Evolutionary conservation across 2,329 filamentous ascomycete genomes (phyloP).

Genomic region (Aspergillus persii): DNA sequence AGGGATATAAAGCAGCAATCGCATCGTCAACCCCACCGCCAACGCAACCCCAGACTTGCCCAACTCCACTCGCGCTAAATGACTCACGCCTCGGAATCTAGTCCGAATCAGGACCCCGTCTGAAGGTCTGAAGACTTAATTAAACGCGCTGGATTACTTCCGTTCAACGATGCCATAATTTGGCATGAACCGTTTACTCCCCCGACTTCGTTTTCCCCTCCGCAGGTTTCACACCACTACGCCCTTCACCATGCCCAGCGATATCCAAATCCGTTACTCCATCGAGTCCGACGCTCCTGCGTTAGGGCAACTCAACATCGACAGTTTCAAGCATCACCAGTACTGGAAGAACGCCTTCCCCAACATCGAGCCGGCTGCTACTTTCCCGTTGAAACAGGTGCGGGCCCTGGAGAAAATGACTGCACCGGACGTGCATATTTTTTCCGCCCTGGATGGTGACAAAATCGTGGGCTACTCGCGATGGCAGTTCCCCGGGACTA

Average conservation of each 20-base stretch:
- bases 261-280: constrained; percentile 41
- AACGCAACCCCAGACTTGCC: no score
- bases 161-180: no score
- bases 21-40: no score
- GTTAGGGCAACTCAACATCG: constrained; percentile 46
- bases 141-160: no score
- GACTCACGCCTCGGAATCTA: neutral
- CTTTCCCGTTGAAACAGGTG: constrained; percentile 37
- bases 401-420: constrained; percentile 40
- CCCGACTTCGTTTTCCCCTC: neutral
- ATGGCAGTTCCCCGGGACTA: constrained; percentile 37
- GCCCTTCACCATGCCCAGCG: neutral
- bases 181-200: neutral
- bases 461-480: constrained; percentile 48
- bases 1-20: no score
- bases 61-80: neutral
- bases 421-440: constrained; percentile 38
- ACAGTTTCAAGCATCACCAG: constrained; percentile 45
- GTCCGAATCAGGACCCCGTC: neutral
- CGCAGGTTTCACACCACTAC: neutral
- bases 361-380: constrained; percentile 23
- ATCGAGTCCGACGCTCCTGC: constrained; percentile 40
- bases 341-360: constrained; percentile 27
- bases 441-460: constrained; percentile 40
- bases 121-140: no score